Evolutionary conservation across 306 rosid species (phyloP), one percentile per base, ranked within the genome.

Genomic region (Geum urbanum): DNA sequence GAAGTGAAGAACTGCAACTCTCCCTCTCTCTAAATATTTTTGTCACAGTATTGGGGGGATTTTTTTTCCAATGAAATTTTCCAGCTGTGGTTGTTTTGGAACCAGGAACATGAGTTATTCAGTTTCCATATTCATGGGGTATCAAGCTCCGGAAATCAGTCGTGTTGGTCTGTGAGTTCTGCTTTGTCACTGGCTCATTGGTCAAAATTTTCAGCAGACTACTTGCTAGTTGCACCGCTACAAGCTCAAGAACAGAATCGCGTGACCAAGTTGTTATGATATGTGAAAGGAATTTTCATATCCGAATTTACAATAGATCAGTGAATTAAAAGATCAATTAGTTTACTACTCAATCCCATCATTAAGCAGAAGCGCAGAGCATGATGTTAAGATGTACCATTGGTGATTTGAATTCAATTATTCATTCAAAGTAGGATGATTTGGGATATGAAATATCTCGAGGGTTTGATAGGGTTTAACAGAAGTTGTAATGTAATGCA

Each of bases 61-160:
- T 58, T 58, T 58, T 3, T 13, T 5, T 6, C 14, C 0, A 32
- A 32, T 32, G 2, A 1, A 32, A 32, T 59, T 45, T 45, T 59
- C 20, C 65, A 59, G 13, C 46, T 35, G 65, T 56, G 9, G 9
- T 11, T 59, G 65, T 45, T 59, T 59, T 59, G 65, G 22, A 59
- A 60, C 46, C 7, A 60, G 65, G 65, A 60, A 35, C 46, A 60
- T 15, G 64, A 59, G 0, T 59, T 45, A 59, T 37, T 20, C 22
- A 35, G 22, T 22, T 52, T 14, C 62, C 10, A 47, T 1, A 47
- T 55, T 54, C 37, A 1, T 22, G 20, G 65, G 20, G 65, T 37
- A 16, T 37, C 22, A 37, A 35, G 37, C 39, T 37, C 46, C 11
- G 6, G 45, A 16, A 58, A 14, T 35, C 16, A 14, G 37, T 59